Evolutionary conservation across 768 basidiomycete genomes (phyloP), one percentile per base, ranked within the genome.

Genomic region (Boletus reticulatus): DNA sequence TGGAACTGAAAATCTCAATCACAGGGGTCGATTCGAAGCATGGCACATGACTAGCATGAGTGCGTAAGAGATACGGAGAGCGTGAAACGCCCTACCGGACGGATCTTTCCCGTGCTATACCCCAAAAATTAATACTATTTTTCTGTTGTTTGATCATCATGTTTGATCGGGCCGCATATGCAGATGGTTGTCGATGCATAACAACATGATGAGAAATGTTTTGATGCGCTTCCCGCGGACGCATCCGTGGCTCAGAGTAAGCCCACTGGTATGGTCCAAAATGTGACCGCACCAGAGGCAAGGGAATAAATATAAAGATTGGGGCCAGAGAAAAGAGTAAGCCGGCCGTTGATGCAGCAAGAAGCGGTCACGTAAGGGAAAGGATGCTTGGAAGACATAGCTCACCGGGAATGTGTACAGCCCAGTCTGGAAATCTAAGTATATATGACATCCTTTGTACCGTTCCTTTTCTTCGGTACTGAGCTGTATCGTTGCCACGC

Each of bases 351-450:
- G 34, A 36, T 14, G 34, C 6, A 14, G 34, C 14, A 14, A 36
- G 14, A 29, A 29, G 27, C 27, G 27, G 34, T 34, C 13, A 36
- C 38, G 38, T n/a, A n/a, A 39, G 38, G 16, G 16, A 17, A 39
- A 39, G 16, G 38, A 16, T 37, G 13, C 6, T 12, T 36, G 36
- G 14, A 27, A 34, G 34, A 39, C 11, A 17, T 19, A 27, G 63
- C 83, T 61, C 66, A 92, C 91, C 5, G 92, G 94, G 70, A 96
- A 92, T 34, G 85, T 67, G 72, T 96, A 96, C 66, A 89, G 89
- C 4, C 88, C 91, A 39, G 84, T 76, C 13, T 75, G 71, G 51
- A 89, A 87, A 69, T 94, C 82, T 56, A 95, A 67, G 36, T 90
- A 75, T 31, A 94, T 82, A n/a, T 88, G 88, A 53, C 78, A 78